Evolutionary conservation across 306 rosid species (phyloP).

Genomic region (Prunus mume): DNA sequence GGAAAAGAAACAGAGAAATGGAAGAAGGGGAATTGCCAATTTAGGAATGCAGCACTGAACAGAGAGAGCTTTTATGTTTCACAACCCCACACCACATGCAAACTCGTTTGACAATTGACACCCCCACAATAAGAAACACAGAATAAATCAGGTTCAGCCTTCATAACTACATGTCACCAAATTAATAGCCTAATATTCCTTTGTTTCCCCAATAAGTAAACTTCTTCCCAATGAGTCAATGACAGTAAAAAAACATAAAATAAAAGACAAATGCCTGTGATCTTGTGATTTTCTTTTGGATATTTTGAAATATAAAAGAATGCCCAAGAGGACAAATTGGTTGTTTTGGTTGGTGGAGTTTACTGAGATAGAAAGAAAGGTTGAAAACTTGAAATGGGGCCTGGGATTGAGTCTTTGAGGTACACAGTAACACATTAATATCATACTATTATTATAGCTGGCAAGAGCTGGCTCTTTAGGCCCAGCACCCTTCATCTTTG

Average conservation of each 20-base stretch:
- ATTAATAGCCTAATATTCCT: neutral
- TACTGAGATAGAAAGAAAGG: conserved; percentile 3
- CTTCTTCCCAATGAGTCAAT: neutral
- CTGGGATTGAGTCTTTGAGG: conserved; percentile 26
- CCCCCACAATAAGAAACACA: neutral
- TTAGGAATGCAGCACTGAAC: neutral
- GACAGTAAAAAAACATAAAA: neutral
- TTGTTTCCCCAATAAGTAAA: neutral
- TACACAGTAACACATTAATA: neutral
- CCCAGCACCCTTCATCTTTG: conserved; percentile 25
- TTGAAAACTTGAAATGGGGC: conserved; percentile 10
- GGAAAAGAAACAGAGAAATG: neutral
- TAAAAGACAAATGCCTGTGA: neutral
- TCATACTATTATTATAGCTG: conserved; percentile 43
- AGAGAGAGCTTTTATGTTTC: neutral
- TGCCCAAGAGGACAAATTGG: neutral
- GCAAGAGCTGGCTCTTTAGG: conserved; percentile 55
- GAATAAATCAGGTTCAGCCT: neutral
- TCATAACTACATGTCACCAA: neutral
- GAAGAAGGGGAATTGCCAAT: neutral
- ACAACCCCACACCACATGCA: neutral
- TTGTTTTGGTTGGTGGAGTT: conserved; percentile 2
- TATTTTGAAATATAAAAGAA: conserved; percentile 9
- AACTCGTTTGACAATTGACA: neutral
- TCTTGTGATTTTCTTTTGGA: neutral